Conservation (phyloP, 176 grass and related monocot genomes). For the Miscanthus lutarioriparius region DNA sequence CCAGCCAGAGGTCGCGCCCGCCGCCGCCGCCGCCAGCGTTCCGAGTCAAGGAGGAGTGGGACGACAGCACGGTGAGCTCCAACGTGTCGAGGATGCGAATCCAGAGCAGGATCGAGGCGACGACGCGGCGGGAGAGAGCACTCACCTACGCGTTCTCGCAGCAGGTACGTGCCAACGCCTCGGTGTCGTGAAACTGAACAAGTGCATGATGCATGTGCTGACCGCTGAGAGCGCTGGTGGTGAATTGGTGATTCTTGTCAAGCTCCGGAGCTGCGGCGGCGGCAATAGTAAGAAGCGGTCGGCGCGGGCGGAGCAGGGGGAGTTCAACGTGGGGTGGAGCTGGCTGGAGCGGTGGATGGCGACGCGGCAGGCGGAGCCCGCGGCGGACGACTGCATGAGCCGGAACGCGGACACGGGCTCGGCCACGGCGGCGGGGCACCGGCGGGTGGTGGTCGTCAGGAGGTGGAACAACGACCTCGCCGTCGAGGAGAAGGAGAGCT, state of each 20-base stretch:
- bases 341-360: slow-evolving; percentile 99
- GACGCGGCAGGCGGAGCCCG: slow-evolving; percentile 53
- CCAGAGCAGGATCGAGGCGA: slow-evolving; percentile 84
- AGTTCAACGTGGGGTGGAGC: slow-evolving; percentile 87
- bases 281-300: slow-evolving; percentile 56
- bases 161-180: slow-evolving; percentile 44
- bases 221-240: too few species aligned
- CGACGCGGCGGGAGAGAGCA: slow-evolving; percentile 76
- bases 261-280: slow-evolving; percentile 64
- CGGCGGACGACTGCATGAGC: slow-evolving; percentile 60
- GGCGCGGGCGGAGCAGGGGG: slow-evolving; percentile 47
- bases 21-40: slow-evolving; percentile 35
- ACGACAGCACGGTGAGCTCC: slow-evolving; percentile 95
- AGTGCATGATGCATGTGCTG: too few species aligned
- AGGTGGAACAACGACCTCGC: slow-evolving; percentile 52
- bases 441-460: slow-evolving; percentile 56
- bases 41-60: slow-evolving; percentile 92
- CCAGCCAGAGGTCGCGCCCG: slow-evolving; percentile 27
- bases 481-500: slow-evolving; percentile 88
- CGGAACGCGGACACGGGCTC: slow-evolving; percentile 52
- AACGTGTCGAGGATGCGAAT: slow-evolving; percentile 74
- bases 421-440: neutral
- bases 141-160: slow-evolving; percentile 98
- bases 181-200: too few species aligned
- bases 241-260: too few species aligned